Evolutionary conservation across 169 alveolate genomes (phyloP), one percentile per base, ranked within the genome.

Genomic region (Neospora caninum): DNA sequence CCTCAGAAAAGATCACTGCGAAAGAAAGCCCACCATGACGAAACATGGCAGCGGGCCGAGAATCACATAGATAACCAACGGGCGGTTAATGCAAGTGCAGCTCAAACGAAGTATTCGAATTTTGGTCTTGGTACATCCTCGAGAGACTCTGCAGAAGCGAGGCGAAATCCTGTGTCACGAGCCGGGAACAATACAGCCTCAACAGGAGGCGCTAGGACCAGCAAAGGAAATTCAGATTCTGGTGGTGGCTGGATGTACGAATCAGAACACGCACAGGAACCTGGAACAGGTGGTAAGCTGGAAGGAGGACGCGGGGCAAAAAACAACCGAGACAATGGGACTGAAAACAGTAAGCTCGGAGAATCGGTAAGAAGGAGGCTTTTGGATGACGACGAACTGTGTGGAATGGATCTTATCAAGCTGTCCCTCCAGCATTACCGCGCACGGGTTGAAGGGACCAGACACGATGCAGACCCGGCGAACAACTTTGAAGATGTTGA

Each of bases 371-470:
- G 38, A 0, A 38, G 27, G 0, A 41, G 45, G 36, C 80, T 89
- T 4, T 38, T 69, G 34, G 93, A 89, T 38, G 49, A 42, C n/a
- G 86, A 69, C 42, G 93, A 89, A 27, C 93, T 89, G 36, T 89
- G 93, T 38, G 93, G 93, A n/a, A 45, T 89, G 42, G 93, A 89
- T 53, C 88, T 89, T 29, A 70, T 89, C 70, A 89, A 70, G 67
- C 73, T 89, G 43, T 22, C 80, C 54, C 45, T 69, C 49, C 42
- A 31, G 31, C 64, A 38, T 9, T 10, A 34, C 16, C n/a, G 34
- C 80, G 64, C 70, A 6, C 53, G 91, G 4, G 22, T 27, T 41
- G 43, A 41, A 27, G 38, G 42, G 43, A 86, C 38, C 73, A 54
- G 41, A 10, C 7, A 54, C 20, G 86, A 39, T 45, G 93, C 34